Conservation (phyloP, 495 filamentous ascomycete genomes). For the Aspergillus avenaceus region DNA sequence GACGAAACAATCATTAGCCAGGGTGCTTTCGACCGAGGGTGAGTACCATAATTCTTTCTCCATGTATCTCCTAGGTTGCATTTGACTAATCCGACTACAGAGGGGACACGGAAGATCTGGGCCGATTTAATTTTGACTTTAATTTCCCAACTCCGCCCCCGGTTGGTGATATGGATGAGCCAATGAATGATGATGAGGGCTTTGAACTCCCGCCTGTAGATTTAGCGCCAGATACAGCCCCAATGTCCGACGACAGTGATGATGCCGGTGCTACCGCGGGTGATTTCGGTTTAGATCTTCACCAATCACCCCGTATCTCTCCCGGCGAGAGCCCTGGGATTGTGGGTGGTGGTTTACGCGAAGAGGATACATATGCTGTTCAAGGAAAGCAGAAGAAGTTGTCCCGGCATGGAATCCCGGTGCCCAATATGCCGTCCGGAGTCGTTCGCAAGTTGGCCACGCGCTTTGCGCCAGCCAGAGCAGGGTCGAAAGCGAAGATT, state of each 20-base stretch:
- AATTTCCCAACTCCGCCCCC: constrained; percentile 37
- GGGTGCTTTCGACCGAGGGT: constrained; percentile 42
- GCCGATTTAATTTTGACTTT: constrained; percentile 41
- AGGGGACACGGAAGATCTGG: constrained; percentile 44
- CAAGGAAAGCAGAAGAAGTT: constrained; percentile 49
- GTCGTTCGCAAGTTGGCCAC: constrained; percentile 74
- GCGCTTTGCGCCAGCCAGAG: constrained; percentile 59
- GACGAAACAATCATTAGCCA: constrained; percentile 30
- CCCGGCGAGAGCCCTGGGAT: constrained; percentile 36
- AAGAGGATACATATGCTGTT: constrained; percentile 22
- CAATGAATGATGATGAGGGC: constrained; percentile 34
- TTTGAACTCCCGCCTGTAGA: constrained; percentile 34
- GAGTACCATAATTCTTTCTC: constrained; percentile 18
- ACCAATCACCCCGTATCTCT: constrained; percentile 24
- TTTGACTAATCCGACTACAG: constrained; percentile 31
- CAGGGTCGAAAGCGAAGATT: constrained; percentile 59
- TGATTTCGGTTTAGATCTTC: constrained; percentile 29
- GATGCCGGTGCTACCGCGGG: constrained; percentile 18
- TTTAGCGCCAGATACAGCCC: constrained; percentile 22
- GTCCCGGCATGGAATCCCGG: constrained; percentile 70
- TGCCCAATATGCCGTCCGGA: constrained; percentile 65
- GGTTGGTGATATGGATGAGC: constrained; percentile 27
- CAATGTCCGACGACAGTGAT: constrained; percentile 20
- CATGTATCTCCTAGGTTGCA: too few species aligned
- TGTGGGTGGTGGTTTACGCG: constrained; percentile 39